phyloP scores from a whole-genome alignment of 768 basidiomycete species.

The Trametes gibbosa region DNA sequence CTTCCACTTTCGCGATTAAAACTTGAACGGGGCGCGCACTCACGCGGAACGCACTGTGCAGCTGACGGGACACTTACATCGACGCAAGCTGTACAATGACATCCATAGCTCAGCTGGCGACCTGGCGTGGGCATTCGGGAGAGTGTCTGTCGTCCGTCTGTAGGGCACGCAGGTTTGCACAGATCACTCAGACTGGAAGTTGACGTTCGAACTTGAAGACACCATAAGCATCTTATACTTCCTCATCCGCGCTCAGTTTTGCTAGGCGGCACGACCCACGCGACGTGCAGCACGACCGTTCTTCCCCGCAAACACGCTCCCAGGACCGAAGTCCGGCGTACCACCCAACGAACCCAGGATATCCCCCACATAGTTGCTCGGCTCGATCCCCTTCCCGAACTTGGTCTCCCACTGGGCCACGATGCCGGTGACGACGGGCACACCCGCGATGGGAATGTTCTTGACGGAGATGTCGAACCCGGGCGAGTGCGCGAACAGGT shows the following conservation, averaged over 20 bases:
- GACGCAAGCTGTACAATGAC: neutral
- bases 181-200: neutral
- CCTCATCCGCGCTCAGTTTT: too few relatives aligned
- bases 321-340: conserved; percentile 28
- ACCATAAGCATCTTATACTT: too few relatives aligned
- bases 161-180: neutral
- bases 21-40: too few relatives aligned
- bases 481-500: conserved; percentile 31
- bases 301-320: conserved; percentile 15
- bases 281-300: neutral
- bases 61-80: neutral
- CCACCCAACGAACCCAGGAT: conserved; percentile 31
- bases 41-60: neutral
- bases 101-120: neutral
- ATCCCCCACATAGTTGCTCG: conserved; percentile 32
- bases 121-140: neutral
- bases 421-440: conserved; percentile 37
- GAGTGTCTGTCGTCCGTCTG: neutral
- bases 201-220: neutral
- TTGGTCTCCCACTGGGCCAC: conserved; percentile 32
- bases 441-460: conserved; percentile 38
- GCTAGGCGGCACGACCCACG: neutral
- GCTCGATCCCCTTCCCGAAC: conserved; percentile 33
- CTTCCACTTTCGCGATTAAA: too few relatives aligned
- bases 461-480: conserved; percentile 34